A percentile compares a stretch with the other conserved stretches of the same genome.
Evolutionary conservation across 805 yeast species (phyloP).

Genomic region (Suhomyces canberraensis): DNA sequence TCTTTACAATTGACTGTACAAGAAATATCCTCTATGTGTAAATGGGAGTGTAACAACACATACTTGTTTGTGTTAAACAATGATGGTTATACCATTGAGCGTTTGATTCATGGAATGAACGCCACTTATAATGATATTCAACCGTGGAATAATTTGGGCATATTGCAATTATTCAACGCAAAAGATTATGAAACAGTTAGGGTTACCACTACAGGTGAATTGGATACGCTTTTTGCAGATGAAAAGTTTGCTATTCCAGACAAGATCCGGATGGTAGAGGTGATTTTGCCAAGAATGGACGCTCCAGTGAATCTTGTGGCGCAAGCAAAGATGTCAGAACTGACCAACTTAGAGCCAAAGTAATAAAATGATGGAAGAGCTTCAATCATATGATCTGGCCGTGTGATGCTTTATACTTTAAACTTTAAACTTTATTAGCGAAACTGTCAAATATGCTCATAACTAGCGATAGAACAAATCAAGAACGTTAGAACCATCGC

Average conservation of each 20-base stretch:
- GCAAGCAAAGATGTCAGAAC: slow-evolving; percentile 34
- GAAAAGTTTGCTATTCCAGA: slow-evolving; percentile 11
- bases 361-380: too few relatives aligned
- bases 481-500: too few relatives aligned
- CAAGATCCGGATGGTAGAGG: slow-evolving; percentile 19
- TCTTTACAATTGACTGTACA: slow-evolving; percentile 23
- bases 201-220: slow-evolving; percentile 14
- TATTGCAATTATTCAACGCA: slow-evolving; percentile 16
- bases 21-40: slow-evolving; percentile 19
- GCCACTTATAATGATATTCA: slow-evolving; percentile 20
- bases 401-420: too few relatives aligned
- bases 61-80: slow-evolving; percentile 20
- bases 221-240: slow-evolving; percentile 13
- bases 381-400: too few relatives aligned
- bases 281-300: slow-evolving; percentile 18
- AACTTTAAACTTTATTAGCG: too few relatives aligned
- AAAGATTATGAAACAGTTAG: slow-evolving; percentile 13
- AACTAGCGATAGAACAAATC: too few relatives aligned
- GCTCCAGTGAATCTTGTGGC: slow-evolving; percentile 20
- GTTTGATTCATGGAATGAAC: slow-evolving; percentile 18
- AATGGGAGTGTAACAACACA: slow-evolving; percentile 11
- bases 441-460: too few relatives aligned
- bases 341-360: slow-evolving; percentile 17
- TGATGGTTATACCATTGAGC: slow-evolving; percentile 21
- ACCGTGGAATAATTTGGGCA: slow-evolving; percentile 17